Base-by-base conservation (phyloP, 1,284 basidiomycete genomes). In the Veloporphyrellus conicus region DNA sequence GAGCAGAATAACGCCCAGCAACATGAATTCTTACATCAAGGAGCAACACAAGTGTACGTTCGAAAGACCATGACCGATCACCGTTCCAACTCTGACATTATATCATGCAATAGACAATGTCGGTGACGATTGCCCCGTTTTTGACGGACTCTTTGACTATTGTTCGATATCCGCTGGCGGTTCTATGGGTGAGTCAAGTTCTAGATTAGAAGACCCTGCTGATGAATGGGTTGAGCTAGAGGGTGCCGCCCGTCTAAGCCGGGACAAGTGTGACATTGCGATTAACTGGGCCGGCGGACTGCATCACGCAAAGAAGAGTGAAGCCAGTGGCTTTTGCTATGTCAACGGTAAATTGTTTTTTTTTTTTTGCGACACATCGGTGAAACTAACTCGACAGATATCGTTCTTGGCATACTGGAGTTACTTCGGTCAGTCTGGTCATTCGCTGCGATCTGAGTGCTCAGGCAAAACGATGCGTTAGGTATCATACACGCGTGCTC, bases 271-370 rank as follows among this genome's bases (percentile, higher is more conserved):
- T 67, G 95, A 99, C 65, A 98, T 98, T 58, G 95, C 95, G 1
- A 84, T 99, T 49, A 99, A 99, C 65, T 99, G 95, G 95, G 95
- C 95, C 2, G 95, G 95, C 15, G 95, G 95, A 7, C 74, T 99
- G 45, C 95, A 99, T 66, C 95, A 99, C 64, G 93, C 95, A 2
- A 99, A 99, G 72, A 99, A 98, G 74, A 91, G 93, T 37, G 96
- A 99, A 71, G 95, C 95, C 0, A 94, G 90, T 59, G 95, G 95
- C 1, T 99, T 99, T 71, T 99, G 95, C 71, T 99, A 98, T 68
- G 92, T 99, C 42, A 99, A 99, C 63, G 94, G 93, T 93, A 43
- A 63, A 35, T 49, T n/a, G 27, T 1, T 19, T 6, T 8, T n/a
- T 3, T 15, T 27, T 14, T 15, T 28, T 18, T 37, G 25, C 38